Evolutionary conservation across 176 grass and related monocot genomes (phyloP).

Genomic region (Paspalum notatum): DNA sequence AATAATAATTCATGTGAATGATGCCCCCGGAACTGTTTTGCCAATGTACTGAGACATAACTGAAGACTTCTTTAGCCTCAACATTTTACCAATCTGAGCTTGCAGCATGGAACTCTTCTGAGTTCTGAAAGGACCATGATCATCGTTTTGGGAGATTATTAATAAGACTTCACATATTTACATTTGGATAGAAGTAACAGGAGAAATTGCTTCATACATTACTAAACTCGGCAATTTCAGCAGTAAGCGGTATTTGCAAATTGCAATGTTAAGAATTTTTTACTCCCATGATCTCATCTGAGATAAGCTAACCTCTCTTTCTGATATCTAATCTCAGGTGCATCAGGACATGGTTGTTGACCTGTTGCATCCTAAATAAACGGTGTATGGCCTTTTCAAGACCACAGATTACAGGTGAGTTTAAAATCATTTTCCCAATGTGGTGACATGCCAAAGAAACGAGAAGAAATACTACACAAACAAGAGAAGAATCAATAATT

Average conservation of each 20-base stretch:
- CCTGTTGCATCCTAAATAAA: neutral
- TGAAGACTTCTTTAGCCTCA: too few species aligned
- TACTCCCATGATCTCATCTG: slow-evolving; percentile 5
- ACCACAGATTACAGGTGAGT: neutral
- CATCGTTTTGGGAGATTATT: neutral
- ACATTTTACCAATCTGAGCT: neutral
- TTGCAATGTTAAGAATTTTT: neutral
- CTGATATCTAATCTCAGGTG: neutral
- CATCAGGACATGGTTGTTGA: neutral
- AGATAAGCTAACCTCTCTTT: neutral
- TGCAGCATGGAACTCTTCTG: slow-evolving; percentile 11
- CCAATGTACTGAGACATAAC: neutral
- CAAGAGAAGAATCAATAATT: neutral
- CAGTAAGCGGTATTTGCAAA: neutral
- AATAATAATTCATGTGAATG: neutral
- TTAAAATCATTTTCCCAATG: neutral
- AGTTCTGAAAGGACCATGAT: neutral
- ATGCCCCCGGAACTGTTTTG: neutral
- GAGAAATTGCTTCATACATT: neutral
- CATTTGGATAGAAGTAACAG: neutral
- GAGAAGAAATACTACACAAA: neutral
- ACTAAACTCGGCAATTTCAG: neutral
- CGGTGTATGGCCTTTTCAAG: neutral
- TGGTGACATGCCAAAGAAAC: neutral
- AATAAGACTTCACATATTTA: neutral